A percentile compares a stretch with the other conserved stretches of the same genome.
Conservation (phyloP, 2,329 filamentous ascomycete genomes). For the Orbilia brochopaga region DNA sequence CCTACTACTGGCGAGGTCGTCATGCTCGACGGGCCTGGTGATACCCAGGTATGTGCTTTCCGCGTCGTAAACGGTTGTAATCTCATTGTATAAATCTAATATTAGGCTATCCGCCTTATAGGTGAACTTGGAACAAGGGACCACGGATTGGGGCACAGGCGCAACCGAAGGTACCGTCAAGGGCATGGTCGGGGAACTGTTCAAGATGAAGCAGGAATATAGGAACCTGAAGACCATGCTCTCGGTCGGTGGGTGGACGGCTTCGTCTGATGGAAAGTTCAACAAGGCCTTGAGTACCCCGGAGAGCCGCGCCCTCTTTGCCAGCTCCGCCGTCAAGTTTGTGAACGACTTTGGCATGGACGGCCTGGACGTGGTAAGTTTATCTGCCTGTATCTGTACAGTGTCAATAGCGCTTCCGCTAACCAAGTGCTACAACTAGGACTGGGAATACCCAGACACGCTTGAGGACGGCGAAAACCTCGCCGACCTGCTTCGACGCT, state of each 20-base stretch:
- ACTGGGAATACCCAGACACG: conserved; percentile 53
- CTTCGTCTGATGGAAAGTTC: conserved; percentile 69
- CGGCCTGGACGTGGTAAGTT: conserved; percentile 65
- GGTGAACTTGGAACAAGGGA: neutral
- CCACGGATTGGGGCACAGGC: conserved; percentile 51
- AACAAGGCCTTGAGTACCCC: conserved; percentile 68
- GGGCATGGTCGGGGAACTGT: conserved; percentile 78
- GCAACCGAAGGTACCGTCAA: conserved; percentile 65
- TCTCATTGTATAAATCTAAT: too few species aligned
- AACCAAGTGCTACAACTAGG: conserved; percentile 14
- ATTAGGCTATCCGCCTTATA: too few species aligned
- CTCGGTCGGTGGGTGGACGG: conserved; percentile 81
- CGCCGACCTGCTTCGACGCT: conserved; percentile 66
- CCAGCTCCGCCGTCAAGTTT: conserved; percentile 72
- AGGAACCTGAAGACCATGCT: conserved; percentile 79
- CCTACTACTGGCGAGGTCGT: too few species aligned
- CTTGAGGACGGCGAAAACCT: conserved; percentile 65
- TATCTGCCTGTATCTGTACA: neutral
- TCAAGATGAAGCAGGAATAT: conserved; percentile 75
- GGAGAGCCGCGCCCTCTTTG: conserved; percentile 70
- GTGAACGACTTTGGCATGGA: conserved; percentile 82
- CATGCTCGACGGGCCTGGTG: too few species aligned
- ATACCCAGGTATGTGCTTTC: too few species aligned
- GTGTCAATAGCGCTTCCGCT: neutral
- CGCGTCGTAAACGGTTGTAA: too few species aligned